A percentile compares a stretch with the other conserved stretches of the same genome.
phyloP scores from a whole-genome alignment of 768 basidiomycete genomes.

The Lentinula edodes region DNA sequence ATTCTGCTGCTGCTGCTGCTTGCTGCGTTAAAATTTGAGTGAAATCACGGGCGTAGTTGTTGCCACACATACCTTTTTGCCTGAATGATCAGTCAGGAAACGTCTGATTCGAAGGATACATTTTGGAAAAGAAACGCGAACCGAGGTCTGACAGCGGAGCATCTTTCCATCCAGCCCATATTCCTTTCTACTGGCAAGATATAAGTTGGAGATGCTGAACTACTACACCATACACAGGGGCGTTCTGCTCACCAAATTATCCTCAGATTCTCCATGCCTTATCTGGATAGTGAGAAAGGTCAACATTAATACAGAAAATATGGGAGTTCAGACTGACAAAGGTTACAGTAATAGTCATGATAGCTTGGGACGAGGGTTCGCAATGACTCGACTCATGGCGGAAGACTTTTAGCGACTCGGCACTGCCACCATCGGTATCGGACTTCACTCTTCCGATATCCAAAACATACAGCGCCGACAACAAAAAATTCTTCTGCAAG shows the following conservation, averaged over 20 bases:
- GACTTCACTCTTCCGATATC: neutral
- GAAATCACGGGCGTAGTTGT: no score
- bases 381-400: neutral
- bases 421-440: neutral
- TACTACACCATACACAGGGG: neutral
- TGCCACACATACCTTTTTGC: slow-evolving; percentile 23
- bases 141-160: slow-evolving; percentile 70
- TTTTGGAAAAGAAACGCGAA: slow-evolving; percentile 18
- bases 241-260: slow-evolving; percentile 47
- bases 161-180: slow-evolving; percentile 80
- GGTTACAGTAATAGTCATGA: slow-evolving; percentile 17
- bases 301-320: neutral
- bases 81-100: slow-evolving; percentile 7
- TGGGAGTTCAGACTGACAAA: slow-evolving; percentile 20
- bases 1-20: slow-evolving; percentile 55
- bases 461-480: neutral
- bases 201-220: neutral
- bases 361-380: neutral
- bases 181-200: slow-evolving; percentile 24
- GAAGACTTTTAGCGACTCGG: neutral
- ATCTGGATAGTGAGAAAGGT: slow-evolving; percentile 35
- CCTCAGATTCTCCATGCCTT: slow-evolving; percentile 66
- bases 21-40: slow-evolving; percentile 30
- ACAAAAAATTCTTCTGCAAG: no score
- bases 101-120: no score